A percentile compares a stretch with the other conserved stretches of the same genome.
phyloP scores from a whole-genome alignment of 2,329 filamentous ascomycete genomes.

The Aspergillus puulaauensis region DNA sequence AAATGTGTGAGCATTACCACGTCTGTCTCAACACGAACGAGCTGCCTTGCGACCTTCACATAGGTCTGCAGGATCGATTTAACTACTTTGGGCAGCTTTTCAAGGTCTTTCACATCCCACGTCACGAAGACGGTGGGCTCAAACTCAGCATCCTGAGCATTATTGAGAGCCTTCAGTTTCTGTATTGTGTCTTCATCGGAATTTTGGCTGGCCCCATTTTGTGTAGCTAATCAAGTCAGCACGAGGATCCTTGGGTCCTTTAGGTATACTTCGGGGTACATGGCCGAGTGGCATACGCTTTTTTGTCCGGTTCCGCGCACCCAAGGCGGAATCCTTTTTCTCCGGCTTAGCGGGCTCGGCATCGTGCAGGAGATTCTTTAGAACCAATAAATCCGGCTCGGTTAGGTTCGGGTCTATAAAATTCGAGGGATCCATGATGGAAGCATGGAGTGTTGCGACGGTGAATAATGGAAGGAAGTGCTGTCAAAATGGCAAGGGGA shows the following conservation, averaged over 20 bases:
- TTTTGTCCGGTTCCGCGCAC: not conserved
- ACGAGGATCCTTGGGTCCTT: not conserved
- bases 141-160: conserved; percentile 49
- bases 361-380: conserved; percentile 38
- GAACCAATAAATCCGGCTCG: conserved; percentile 39
- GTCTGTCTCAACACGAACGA: conserved; percentile 68
- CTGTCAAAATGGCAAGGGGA: not conserved
- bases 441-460: not conserved
- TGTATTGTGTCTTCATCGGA: conserved; percentile 34
- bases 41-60: conserved; percentile 51
- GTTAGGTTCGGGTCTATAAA: conserved; percentile 37
- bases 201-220: not conserved
- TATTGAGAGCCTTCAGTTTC: conserved; percentile 51
- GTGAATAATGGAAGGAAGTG: not conserved
- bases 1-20: conserved; percentile 78
- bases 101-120: conserved; percentile 51
- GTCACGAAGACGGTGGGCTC: conserved; percentile 56
- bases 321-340: not conserved
- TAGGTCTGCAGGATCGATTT: conserved; percentile 60
- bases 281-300: not conserved
- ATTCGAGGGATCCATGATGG: conserved; percentile 29
- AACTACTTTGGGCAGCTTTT: conserved; percentile 41
- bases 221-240: conserved; percentile 12
- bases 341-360: conserved; percentile 8
- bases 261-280: not conserved